Percentiles rank a stretch among this genome's conserved stretches.
Evolutionary conservation across 306 rosid genomes (phyloP).

Genomic region (Vigna unguiculata): DNA sequence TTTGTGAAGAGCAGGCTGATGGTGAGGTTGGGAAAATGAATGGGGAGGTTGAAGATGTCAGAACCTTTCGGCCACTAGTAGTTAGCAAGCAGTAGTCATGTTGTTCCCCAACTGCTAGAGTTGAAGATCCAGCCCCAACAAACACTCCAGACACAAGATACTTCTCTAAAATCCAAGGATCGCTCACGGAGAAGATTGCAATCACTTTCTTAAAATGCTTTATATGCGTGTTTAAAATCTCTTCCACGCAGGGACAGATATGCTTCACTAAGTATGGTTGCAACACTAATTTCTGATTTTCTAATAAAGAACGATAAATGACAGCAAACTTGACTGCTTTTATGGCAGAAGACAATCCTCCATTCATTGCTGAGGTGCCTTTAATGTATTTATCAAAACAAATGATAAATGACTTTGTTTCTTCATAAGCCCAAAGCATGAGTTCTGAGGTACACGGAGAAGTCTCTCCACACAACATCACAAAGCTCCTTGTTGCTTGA

Average conservation of each 20-base stretch:
- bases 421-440: constrained; percentile 59
- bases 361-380: constrained; percentile 52
- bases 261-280: constrained; percentile 56
- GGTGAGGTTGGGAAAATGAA: no score
- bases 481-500: constrained; percentile 69
- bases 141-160: constrained; percentile 67
- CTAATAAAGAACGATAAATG: constrained; percentile 67
- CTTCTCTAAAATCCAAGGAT: constrained; percentile 72
- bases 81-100: constrained; percentile 72
- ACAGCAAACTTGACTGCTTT: constrained; percentile 54
- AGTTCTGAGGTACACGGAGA: constrained; percentile 61
- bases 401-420: constrained; percentile 56
- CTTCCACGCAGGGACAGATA: constrained; percentile 65
- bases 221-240: constrained; percentile 55
- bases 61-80: constrained; percentile 71
- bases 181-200: constrained; percentile 60
- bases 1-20: no score
- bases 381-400: constrained; percentile 56
- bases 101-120: constrained; percentile 52
- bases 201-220: constrained; percentile 71
- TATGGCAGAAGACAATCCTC: constrained; percentile 57
- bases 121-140: constrained; percentile 50
- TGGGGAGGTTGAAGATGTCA: no score
- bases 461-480: constrained; percentile 63
- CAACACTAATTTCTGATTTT: constrained; percentile 60